Base-by-base conservation (phyloP, 768 basidiomycete species). In the Mycena filopes region DNA sequence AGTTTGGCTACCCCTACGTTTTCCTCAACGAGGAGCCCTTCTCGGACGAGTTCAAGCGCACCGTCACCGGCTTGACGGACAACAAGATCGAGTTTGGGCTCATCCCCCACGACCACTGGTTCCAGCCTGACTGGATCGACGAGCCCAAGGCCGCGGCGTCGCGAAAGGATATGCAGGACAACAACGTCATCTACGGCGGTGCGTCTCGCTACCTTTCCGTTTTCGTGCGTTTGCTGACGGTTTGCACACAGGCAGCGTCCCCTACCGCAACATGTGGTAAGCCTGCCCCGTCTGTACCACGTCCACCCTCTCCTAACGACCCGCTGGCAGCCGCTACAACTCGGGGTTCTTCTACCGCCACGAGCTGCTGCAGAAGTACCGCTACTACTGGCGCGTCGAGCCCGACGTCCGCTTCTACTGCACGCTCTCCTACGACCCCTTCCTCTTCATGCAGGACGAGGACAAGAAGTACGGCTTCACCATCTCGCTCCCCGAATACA, bases 1-100 rank as follows among this genome's bases (percentile, higher is more conserved):
- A 83, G 65, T 92, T 87, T 70, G 82, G 85, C 23, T 97, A 98
- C 72, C 93, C 94, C 5, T 98, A 93, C 76, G 89, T 95, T 26
- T 92, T 98, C 78, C 80, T 98, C 64, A 97, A 97, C 74, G 95
- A 98, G 51, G 86, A 87, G 66, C 86, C 87, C 0, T 97, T 97
- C 76, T 81, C 84, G 16, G 87, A 90, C 1, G 84, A 87, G 20
- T 96, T 96, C 78, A 93, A 89, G 73, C 79, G 79, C 86, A 88
- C 72, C 51, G 63, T 77, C n/a, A 51, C 60, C 47, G 69, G 65
- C 29, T 69, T 76, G 41, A 80, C 70, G 31, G 41, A 55, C 25
- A 71, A 72, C 2, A 71, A 70, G 13, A 60, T 75, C 70, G 83
- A 79, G 58, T 93, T 91, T 71, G 91, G 91, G 8, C 70, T 86